Evolutionary conservation across 345 rosid species (phyloP).

Genomic region (Sisymbrium altissimum): DNA sequence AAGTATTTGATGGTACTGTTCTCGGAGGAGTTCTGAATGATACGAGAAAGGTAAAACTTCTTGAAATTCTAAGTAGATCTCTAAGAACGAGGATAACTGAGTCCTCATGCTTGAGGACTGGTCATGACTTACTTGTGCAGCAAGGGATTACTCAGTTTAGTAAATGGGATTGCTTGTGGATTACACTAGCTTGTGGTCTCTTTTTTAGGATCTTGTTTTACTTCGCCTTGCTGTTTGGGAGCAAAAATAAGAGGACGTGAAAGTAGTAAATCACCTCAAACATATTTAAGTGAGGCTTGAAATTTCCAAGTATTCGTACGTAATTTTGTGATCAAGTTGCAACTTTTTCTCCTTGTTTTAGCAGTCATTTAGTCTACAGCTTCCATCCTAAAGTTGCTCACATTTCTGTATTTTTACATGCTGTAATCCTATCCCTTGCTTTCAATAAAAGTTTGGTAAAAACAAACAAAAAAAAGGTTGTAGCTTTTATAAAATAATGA

Average conservation of each 20-base stretch:
- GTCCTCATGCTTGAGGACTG: slow-evolving; percentile 32
- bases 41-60: slow-evolving; percentile 4
- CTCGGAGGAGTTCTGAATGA: slow-evolving; percentile 3
- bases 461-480: too few relatives aligned
- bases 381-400: too few relatives aligned
- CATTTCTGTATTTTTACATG: too few relatives aligned
- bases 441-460: too few relatives aligned
- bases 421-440: too few relatives aligned
- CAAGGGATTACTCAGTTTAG: slow-evolving; percentile 31
- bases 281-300: neutral
- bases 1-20: slow-evolving; percentile 25
- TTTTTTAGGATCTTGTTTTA: slow-evolving; percentile 33
- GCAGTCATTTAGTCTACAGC: too few relatives aligned
- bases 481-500: too few relatives aligned
- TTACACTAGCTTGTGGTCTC: slow-evolving; percentile 33
- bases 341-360: neutral
- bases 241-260: slow-evolving; percentile 39
- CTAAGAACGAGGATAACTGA: slow-evolving; percentile 21
- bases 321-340: too few relatives aligned
- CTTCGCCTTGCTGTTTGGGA: slow-evolving; percentile 30
- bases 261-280: neutral
- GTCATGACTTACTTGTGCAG: slow-evolving; percentile 15
- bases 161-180: slow-evolving; percentile 34
- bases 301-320: neutral
- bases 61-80: slow-evolving; percentile 15